Evolutionary conservation across 352 stramenopile species (phyloP).

Genomic region (Blastocystis sp.): DNA sequence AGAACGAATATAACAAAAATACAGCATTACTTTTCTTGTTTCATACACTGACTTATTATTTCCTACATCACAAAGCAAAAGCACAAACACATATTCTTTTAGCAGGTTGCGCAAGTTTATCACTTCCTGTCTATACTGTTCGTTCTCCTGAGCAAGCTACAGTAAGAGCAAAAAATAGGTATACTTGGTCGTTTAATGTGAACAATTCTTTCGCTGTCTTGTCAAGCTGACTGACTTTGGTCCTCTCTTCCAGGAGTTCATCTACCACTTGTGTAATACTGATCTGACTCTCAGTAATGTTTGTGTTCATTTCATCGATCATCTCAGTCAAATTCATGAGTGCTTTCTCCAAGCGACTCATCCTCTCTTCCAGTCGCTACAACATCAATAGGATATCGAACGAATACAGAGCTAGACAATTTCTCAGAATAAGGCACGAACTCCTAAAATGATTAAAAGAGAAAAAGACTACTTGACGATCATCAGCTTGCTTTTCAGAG

Average conservation of each 20-base stretch:
- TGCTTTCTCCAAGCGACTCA: neutral
- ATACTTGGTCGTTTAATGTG: neutral
- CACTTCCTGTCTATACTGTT: neutral
- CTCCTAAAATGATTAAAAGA: too few relatives aligned
- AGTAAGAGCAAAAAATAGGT: neutral
- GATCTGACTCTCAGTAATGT: neutral
- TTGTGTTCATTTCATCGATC: neutral
- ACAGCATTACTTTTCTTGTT: neutral
- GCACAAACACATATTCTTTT: constrained; percentile 36
- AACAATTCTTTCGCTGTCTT: neutral
- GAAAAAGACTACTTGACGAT: too few relatives aligned
- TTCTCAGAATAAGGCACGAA: too few relatives aligned
- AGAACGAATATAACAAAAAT: neutral
- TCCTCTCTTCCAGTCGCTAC: neutral
- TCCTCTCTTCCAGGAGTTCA: neutral
- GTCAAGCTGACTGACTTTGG: neutral
- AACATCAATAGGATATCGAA: neutral
- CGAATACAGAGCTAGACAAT: too few relatives aligned
- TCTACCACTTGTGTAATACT: neutral
- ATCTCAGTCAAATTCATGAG: neutral
- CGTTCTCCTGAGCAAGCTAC: neutral
- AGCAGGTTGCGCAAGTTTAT: neutral
- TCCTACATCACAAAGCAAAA: neutral
- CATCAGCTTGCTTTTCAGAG: neutral
- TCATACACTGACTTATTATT: neutral